phyloP scores from a whole-genome alignment of 495 filamentous ascomycete species.

The Penicillium lagena region DNA sequence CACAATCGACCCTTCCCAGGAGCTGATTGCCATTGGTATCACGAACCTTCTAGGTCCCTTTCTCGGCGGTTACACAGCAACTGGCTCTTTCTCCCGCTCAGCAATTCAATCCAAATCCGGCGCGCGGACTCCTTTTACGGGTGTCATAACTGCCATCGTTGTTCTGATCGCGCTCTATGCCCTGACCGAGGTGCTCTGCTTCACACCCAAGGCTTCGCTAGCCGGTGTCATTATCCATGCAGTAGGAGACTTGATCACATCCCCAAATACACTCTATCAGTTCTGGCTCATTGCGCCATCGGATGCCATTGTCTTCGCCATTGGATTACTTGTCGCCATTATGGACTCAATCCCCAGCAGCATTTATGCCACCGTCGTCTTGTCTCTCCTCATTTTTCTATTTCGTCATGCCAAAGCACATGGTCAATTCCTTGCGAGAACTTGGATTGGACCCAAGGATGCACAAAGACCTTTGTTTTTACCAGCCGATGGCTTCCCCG shows the following conservation, averaged over 20 bases:
- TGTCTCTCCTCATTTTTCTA: constrained; percentile 70
- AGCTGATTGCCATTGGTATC: constrained; percentile 91
- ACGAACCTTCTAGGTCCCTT: constrained; percentile 91
- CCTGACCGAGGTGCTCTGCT: constrained; percentile 87
- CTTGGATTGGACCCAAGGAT: constrained; percentile 11
- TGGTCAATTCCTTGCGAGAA: constrained; percentile 70
- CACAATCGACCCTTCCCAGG: constrained; percentile 92
- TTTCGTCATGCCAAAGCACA: constrained; percentile 79
- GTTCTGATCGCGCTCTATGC: constrained; percentile 93
- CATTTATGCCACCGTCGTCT: constrained; percentile 76
- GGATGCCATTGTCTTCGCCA: constrained; percentile 89
- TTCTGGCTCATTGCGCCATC: constrained; percentile 93
- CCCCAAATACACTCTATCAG: constrained; percentile 88
- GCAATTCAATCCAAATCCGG: constrained; percentile 98
- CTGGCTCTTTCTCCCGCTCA: constrained; percentile 93
- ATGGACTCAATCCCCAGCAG: constrained; percentile 87
- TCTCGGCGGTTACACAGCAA: constrained; percentile 89
- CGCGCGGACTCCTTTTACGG: constrained; percentile 87
- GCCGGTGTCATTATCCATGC: constrained; percentile 96
- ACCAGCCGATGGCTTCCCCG: constrained; percentile 89
- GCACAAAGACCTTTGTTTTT: constrained; percentile 79
- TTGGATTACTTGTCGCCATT: constrained; percentile 84
- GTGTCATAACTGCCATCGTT: constrained; percentile 81
- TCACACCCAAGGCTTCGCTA: constrained; percentile 81
- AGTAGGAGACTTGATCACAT: constrained; percentile 89